These are phyloP conservation scores for Penicillium griseofulvum DNA, from an alignment of 2,329 filamentous ascomycete species.

Conservation along the genomic window DNA sequence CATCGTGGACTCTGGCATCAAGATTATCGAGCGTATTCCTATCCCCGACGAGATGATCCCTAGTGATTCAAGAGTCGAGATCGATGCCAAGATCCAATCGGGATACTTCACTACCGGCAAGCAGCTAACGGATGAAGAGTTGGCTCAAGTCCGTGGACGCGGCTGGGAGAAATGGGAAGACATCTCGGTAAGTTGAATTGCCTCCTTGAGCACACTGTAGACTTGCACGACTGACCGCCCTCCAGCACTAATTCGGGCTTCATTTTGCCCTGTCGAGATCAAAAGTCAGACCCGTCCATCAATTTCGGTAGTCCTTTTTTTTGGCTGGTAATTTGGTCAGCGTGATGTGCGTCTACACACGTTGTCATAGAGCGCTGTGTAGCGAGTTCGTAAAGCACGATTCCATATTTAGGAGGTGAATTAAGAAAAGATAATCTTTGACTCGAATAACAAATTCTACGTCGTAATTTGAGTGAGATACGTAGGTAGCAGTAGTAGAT, in stretches of 20 bases:
- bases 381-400: neutral
- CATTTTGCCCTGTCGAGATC: no score
- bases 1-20: slow-evolving; percentile 54
- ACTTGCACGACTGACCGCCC: neutral
- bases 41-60: slow-evolving; percentile 94
- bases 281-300: neutral
- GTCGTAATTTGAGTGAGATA: neutral
- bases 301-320: neutral
- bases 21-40: slow-evolving; percentile 84
- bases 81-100: slow-evolving; percentile 96
- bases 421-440: neutral
- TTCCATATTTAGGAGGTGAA: neutral
- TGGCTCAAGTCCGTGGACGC: slow-evolving; percentile 80
- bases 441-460: neutral
- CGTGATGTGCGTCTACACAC: neutral
- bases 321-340: neutral
- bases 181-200: slow-evolving; percentile 32
- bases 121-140: slow-evolving; percentile 81
- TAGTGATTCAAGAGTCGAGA: slow-evolving; percentile 93
- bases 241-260: slow-evolving; percentile 17
- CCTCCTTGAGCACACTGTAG: neutral
- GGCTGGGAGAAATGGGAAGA: slow-evolving; percentile 76
- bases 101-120: slow-evolving; percentile 85
- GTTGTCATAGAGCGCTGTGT: neutral
- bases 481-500: neutral